Conservation (phyloP, 805 yeast genomes). For the Nakazawaea wickerhamii region DNA sequence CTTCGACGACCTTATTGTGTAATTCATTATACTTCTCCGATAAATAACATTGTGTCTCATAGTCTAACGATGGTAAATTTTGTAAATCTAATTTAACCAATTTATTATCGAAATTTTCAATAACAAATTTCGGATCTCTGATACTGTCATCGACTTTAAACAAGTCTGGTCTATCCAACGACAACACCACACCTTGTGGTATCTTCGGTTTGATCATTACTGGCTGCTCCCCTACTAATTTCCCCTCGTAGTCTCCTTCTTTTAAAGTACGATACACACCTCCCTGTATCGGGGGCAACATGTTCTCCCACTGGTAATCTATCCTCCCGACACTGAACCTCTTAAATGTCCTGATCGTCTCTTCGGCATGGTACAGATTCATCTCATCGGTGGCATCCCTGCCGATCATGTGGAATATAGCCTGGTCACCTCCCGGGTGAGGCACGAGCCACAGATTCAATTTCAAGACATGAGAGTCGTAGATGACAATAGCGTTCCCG, state of each 20-base stretch:
- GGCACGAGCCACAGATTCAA: conserved; percentile 63
- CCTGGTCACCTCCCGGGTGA: conserved; percentile 90
- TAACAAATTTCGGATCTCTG: conserved; percentile 49
- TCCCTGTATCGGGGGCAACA: conserved; percentile 88
- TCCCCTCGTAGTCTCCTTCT: conserved; percentile 15
- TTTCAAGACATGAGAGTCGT: conserved; percentile 52
- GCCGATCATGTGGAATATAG: conserved; percentile 80
- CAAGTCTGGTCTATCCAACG: conserved; percentile 29
- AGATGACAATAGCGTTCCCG: conserved; percentile 70
- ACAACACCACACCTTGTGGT: conserved; percentile 41
- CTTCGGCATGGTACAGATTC: conserved; percentile 72
- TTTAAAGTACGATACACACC: conserved; percentile 40
- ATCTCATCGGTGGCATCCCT: conserved; percentile 89
- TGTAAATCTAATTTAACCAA: conserved; percentile 51
- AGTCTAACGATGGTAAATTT: conserved; percentile 60
- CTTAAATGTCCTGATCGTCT: conserved; percentile 45
- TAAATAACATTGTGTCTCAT: conserved; percentile 54
- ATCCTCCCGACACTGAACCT: conserved; percentile 63
- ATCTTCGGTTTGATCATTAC: conserved; percentile 44
- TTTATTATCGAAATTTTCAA: conserved; percentile 53
- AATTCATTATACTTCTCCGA: conserved; percentile 54
- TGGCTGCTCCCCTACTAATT: conserved; percentile 36
- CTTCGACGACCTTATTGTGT: conserved; percentile 47
- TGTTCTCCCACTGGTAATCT: conserved; percentile 61
- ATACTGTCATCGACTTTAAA: conserved; percentile 33